Evolutionary conservation across 2,329 filamentous ascomycete species (phyloP), one percentile per base, ranked within the genome.

Genomic region (Alternaria longipes): DNA sequence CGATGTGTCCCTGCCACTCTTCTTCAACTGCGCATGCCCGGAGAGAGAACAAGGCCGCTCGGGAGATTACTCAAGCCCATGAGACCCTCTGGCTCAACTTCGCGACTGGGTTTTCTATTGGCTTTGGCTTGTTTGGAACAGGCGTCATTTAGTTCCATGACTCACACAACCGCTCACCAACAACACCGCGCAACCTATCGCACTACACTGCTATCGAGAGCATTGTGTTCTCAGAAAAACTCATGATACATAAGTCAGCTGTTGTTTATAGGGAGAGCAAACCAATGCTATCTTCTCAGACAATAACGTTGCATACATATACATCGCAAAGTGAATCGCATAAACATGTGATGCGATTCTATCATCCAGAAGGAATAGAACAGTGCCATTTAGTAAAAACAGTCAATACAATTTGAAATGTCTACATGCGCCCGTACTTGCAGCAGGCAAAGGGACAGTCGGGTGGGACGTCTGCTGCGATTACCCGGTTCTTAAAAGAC

Each of bases 71-170:
- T 11, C 16, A n/a, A 49, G 14, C 16, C 20, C 40, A 36, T 50
- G 46, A 26, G 22, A 22, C 20, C 8, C 36, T 34, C 18, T 24
- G 14, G 20, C 24, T 24, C 14, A 26, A 14, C 14, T 36, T 24
- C 5, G 46, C 4, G 9, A 22, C 22, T 26, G 20, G 32, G 14
- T 22, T 7, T 24, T 50, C 20, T 50, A 18, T 38, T 49, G 16
- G 30, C 46, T 36, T 50, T 50, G 46, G 24, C 46, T 50, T 34
- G 34, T 50, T 34, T 38, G 32, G 20, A 50, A 50, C 12, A 11
- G 14, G 8, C 32, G 30, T 50, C 20, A 9, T n/a, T 24, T 22
- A 24, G 14, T 26, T 49, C 20, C 36, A 20, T 32, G 5, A 3
- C 20, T 42, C 40, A 8, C 12, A 12, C 20, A 24, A 22, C 18